phyloP scores from a whole-genome alignment of 2,329 filamentous ascomycete genomes.

The Ophiostoma quercus region DNA sequence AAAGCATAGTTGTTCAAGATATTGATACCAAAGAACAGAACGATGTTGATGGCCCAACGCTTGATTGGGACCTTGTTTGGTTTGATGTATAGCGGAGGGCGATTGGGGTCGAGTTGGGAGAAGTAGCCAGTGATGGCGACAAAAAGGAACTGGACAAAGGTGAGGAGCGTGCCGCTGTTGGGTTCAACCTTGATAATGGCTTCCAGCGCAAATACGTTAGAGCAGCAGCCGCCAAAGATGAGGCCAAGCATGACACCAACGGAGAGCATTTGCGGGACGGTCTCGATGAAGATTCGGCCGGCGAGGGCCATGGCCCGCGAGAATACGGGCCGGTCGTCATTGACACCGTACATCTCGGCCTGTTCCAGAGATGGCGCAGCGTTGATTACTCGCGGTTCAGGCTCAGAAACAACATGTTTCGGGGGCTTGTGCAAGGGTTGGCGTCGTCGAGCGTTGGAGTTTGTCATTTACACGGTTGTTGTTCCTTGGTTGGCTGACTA shows the following conservation, averaged over 20 bases:
- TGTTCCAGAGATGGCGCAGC: constrained; percentile 50
- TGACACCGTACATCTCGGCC: constrained; percentile 51
- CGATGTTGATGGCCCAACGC: constrained; percentile 83
- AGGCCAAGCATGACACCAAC: constrained; percentile 67
- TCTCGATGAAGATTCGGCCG: constrained; percentile 51
- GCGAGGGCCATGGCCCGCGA: constrained; percentile 48
- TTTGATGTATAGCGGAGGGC: constrained; percentile 66
- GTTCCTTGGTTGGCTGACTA: background rate
- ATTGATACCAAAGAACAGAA: constrained; percentile 89
- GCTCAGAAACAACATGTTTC: constrained; percentile 35
- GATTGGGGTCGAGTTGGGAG: constrained; percentile 63
- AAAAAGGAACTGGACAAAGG: constrained; percentile 82
- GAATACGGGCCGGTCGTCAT: constrained; percentile 47
- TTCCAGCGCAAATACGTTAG: constrained; percentile 88
- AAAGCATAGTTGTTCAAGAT: constrained; percentile 97
- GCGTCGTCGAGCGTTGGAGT: constrained; percentile 41
- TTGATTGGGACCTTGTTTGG: constrained; percentile 74
- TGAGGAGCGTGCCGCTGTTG: constrained; percentile 77
- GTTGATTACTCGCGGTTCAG: constrained; percentile 49
- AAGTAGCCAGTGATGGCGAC: constrained; percentile 73
- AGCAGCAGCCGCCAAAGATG: constrained; percentile 73
- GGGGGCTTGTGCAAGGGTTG: constrained; percentile 44
- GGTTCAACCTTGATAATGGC: constrained; percentile 91
- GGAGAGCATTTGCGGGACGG: constrained; percentile 58
- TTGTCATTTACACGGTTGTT: constrained; percentile 39